These are phyloP conservation scores for Neurospora sublineolata DNA, from an alignment of 495 filamentous ascomycete species.

Conservation along the genomic window DNA sequence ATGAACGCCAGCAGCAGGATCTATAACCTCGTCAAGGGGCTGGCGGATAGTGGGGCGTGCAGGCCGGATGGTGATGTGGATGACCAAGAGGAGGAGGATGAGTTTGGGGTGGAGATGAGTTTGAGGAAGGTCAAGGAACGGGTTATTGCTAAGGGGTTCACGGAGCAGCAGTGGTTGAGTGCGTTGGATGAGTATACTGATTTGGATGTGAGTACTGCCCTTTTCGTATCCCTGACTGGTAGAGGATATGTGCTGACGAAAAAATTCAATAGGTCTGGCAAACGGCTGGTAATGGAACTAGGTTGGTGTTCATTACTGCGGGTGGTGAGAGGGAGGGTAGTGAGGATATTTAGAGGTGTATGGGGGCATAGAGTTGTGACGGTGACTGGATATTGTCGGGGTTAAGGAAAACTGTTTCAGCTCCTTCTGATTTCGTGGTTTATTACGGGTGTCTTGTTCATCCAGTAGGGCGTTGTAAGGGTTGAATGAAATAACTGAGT, in stretches of 20 bases:
- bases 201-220: constrained; percentile 60
- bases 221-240: background rate
- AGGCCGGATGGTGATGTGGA: constrained; percentile 59
- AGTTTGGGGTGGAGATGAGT: constrained; percentile 56
- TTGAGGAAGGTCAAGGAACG: constrained; percentile 77
- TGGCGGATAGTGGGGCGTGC: constrained; percentile 66
- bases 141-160: constrained; percentile 92
- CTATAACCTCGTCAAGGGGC: constrained; percentile 77
- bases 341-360: constrained; percentile 12
- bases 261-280: constrained; percentile 74
- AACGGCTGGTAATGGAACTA: constrained; percentile 73
- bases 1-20: constrained; percentile 81
- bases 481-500: background rate
- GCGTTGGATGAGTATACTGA: constrained; percentile 83
- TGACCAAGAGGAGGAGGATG: constrained; percentile 43
- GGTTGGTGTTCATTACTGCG: constrained; percentile 62
- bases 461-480: background rate
- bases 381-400: background rate
- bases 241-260: background rate
- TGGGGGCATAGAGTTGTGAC: background rate
- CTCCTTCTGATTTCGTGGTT: background rate
- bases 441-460: background rate
- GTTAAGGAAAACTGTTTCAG: background rate
- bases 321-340: constrained; percentile 25
- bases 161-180: constrained; percentile 75